phyloP scores from a whole-genome alignment of 495 filamentous ascomycete species.

The Melanomma pulvis-pyrius region DNA sequence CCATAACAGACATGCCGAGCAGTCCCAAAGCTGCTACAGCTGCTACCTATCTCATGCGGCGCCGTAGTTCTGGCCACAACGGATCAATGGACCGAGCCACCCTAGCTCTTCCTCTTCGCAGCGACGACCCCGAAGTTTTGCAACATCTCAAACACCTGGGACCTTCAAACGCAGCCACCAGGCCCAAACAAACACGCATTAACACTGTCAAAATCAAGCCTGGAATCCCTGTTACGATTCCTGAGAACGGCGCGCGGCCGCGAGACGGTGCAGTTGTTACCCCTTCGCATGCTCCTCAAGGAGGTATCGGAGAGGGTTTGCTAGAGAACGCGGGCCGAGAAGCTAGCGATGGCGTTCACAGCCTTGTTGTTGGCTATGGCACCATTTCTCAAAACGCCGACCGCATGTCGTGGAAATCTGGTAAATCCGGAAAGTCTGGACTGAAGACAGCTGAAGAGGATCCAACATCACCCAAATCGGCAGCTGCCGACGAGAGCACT shows the following conservation, averaged over 20 bases:
- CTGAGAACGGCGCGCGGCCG: slow-evolving; percentile 16
- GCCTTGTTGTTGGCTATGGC: slow-evolving; percentile 68
- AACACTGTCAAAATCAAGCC: slow-evolving; percentile 90
- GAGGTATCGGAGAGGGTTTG: slow-evolving; percentile 58
- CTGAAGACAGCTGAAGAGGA: slow-evolving; percentile 3
- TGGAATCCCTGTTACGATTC: slow-evolving; percentile 42
- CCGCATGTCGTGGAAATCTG: slow-evolving; percentile 29
- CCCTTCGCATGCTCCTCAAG: slow-evolving; percentile 43
- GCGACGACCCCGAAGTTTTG: slow-evolving; percentile 63
- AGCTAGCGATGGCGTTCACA: slow-evolving; percentile 71
- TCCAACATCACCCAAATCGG: slow-evolving; percentile 23
- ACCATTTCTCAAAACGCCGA: slow-evolving; percentile 48
- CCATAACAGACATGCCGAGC: slow-evolving; percentile 4
- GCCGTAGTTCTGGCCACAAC: slow-evolving; percentile 42
- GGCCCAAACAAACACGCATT: slow-evolving; percentile 81
- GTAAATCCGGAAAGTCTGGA: not conserved
- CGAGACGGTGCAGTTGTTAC: slow-evolving; percentile 7
- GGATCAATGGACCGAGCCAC: slow-evolving; percentile 24
- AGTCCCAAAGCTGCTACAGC: slow-evolving; percentile 46
- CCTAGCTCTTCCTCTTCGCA: slow-evolving; percentile 36
- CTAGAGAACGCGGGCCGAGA: slow-evolving; percentile 55
- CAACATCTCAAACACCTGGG: slow-evolving; percentile 89
- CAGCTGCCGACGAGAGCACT: slow-evolving; percentile 6
- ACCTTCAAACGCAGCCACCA: slow-evolving; percentile 85
- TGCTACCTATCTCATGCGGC: slow-evolving; percentile 51